Conservation (phyloP, 345 rosid species). For the Hirschfeldia incana region DNA sequence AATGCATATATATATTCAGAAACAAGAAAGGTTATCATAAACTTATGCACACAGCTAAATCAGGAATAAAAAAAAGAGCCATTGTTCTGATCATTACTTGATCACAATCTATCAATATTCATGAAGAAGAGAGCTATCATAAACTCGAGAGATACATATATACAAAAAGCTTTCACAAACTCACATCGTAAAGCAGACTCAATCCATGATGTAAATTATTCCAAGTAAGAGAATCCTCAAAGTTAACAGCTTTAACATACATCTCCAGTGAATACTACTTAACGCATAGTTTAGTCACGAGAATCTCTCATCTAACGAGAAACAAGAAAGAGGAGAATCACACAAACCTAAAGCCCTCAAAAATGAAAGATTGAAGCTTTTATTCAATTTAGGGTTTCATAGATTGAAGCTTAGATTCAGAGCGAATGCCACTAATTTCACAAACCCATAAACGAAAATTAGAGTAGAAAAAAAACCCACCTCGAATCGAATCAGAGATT, state of each 20-base stretch:
- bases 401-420: not conserved
- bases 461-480: not conserved
- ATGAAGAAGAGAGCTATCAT: not conserved
- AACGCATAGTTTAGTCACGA: no score
- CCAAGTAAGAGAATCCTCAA: not conserved
- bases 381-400: conserved; percentile 27
- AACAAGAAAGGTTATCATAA: not conserved
- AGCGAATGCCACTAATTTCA: not conserved
- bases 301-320: no score
- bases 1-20: not conserved
- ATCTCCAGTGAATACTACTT: not conserved
- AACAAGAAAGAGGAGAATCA: no score
- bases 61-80: not conserved
- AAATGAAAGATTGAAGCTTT: not conserved
- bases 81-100: not conserved
- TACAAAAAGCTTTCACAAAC: not conserved
- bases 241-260: not conserved
- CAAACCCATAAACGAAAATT: not conserved
- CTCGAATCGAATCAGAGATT: conserved; percentile 2
- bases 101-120: not conserved
- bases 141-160: not conserved
- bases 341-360: not conserved
- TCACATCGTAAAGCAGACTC: not conserved
- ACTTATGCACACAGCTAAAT: not conserved
- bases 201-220: not conserved